These are phyloP conservation scores for Pleurozium schreberi DNA, from an alignment of 225 moss, liverwort and hornwort genomes.

Conservation along the genomic window DNA sequence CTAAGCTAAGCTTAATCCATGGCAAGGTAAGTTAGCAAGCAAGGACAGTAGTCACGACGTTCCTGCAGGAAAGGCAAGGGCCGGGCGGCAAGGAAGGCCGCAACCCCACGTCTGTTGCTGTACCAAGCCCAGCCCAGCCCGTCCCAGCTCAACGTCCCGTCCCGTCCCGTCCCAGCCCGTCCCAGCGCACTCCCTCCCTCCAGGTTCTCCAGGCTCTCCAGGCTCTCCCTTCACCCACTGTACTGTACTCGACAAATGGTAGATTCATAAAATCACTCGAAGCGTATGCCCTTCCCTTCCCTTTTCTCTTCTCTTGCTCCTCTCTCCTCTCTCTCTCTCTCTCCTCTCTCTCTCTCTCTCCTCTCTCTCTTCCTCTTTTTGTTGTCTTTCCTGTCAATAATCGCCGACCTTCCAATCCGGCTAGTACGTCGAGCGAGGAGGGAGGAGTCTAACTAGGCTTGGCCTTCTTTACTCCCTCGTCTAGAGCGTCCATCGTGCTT, in stretches of 20 bases:
- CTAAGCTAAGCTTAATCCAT: background rate
- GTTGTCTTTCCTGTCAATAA: background rate
- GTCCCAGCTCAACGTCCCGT: background rate
- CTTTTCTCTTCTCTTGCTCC: too few relatives aligned
- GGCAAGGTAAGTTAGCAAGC: background rate
- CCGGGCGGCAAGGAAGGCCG: background rate
- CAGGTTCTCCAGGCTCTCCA: background rate
- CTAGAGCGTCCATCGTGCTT: background rate
- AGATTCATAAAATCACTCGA: background rate
- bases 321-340: too few relatives aligned
- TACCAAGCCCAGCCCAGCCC: background rate
- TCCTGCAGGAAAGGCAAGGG: conserved; percentile 4
- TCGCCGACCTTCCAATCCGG: conserved; percentile 3
- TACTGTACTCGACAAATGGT: background rate
- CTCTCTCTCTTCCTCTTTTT: background rate
- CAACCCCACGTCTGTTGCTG: conserved; percentile 15
- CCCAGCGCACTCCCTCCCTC: background rate
- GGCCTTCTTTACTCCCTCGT: background rate
- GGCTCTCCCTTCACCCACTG: conserved; percentile 13
- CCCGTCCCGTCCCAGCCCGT: too few relatives aligned
- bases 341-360: background rate
- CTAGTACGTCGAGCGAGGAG: background rate
- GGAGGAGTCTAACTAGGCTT: background rate
- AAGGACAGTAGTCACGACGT: conserved; percentile 36
- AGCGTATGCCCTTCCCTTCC: background rate